phyloP scores from a whole-genome alignment of 1,284 basidiomycete genomes.

The Cystobasidiaceae sp. region DNA sequence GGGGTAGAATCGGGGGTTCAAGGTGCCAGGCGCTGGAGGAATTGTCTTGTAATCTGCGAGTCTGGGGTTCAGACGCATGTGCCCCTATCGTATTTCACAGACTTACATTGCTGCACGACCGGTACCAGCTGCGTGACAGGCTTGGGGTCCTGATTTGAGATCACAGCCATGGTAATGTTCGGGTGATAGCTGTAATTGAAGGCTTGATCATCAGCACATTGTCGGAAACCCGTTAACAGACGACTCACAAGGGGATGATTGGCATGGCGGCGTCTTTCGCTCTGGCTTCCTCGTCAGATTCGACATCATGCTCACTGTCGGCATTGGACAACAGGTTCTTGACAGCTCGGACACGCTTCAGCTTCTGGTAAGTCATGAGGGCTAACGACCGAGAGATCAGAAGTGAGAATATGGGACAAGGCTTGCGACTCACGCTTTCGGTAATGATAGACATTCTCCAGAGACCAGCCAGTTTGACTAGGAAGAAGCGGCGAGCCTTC shows the following conservation, averaged over 20 bases:
- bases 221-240: slow-evolving; percentile 2
- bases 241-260: slow-evolving; percentile 29
- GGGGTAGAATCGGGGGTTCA: slow-evolving; percentile 63
- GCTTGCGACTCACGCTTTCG: slow-evolving; percentile 54
- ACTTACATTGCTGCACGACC: slow-evolving; percentile 50
- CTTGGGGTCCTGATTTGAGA: slow-evolving; percentile 63
- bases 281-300: slow-evolving; percentile 39
- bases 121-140: slow-evolving; percentile 60
- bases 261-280: slow-evolving; percentile 27
- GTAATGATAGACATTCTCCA: slow-evolving; percentile 62
- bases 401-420: slow-evolving; percentile 1
- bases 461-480: slow-evolving; percentile 53
- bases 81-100: not conserved
- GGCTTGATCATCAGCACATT: slow-evolving; percentile 49
- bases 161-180: slow-evolving; percentile 81
- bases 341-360: slow-evolving; percentile 66
- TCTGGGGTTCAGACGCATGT: too few species aligned
- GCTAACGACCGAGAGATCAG: slow-evolving; percentile 52
- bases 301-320: slow-evolving; percentile 52
- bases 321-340: slow-evolving; percentile 66
- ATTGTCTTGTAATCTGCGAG: not conserved
- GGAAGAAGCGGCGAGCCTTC: slow-evolving; percentile 64
- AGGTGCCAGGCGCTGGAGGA: not conserved
- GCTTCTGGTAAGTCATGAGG: slow-evolving; percentile 74
- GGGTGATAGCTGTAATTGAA: slow-evolving; percentile 74